Percentiles rank a stretch among this genome's conserved stretches.
These are phyloP conservation scores for Helotiales sp. DNA, from an alignment of 2,329 filamentous ascomycete species.

Conservation along the genomic window DNA sequence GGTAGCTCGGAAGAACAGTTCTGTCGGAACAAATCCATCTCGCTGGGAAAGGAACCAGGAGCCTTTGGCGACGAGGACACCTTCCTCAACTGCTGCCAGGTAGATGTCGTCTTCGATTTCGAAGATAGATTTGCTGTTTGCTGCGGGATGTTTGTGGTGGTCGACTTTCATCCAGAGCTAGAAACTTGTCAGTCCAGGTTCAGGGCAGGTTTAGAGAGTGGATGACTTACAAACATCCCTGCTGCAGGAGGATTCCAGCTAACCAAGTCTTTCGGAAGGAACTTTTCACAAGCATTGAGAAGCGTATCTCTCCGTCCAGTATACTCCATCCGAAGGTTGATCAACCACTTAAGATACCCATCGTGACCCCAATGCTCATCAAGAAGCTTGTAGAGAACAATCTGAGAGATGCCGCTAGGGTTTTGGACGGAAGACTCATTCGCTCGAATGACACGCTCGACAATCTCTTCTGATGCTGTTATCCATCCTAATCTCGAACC, in stretches of 20 bases:
- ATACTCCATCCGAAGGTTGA: conserved; percentile 78
- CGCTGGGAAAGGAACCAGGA: conserved; percentile 88
- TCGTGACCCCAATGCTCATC: conserved; percentile 94
- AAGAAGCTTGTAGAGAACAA: conserved; percentile 82
- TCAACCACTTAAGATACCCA: conserved; percentile 87
- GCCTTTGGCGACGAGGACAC: conserved; percentile 79
- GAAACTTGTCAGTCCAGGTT: background rate
- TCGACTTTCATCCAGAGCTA: conserved; percentile 67
- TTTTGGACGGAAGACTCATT: conserved; percentile 76
- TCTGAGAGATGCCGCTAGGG: conserved; percentile 80
- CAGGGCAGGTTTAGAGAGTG: background rate
- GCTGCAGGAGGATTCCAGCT: conserved; percentile 78
- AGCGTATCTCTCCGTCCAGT: conserved; percentile 76
- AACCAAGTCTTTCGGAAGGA: conserved; percentile 72
- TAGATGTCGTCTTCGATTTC: conserved; percentile 88
- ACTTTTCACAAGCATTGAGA: conserved; percentile 75
- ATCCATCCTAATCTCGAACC: conserved; percentile 86
- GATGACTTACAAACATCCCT: conserved; percentile 87
- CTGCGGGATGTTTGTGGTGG: conserved; percentile 63
- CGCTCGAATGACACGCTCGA: conserved; percentile 80
- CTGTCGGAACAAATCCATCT: conserved; percentile 47
- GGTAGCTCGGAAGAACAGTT: conserved; percentile 80
- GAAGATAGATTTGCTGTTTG: conserved; percentile 51
- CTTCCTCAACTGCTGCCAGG: conserved; percentile 69
- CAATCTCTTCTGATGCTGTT: conserved; percentile 79